Evolutionary conservation across 768 basidiomycete genomes (phyloP).

Genomic region (Crucibulum laeve): DNA sequence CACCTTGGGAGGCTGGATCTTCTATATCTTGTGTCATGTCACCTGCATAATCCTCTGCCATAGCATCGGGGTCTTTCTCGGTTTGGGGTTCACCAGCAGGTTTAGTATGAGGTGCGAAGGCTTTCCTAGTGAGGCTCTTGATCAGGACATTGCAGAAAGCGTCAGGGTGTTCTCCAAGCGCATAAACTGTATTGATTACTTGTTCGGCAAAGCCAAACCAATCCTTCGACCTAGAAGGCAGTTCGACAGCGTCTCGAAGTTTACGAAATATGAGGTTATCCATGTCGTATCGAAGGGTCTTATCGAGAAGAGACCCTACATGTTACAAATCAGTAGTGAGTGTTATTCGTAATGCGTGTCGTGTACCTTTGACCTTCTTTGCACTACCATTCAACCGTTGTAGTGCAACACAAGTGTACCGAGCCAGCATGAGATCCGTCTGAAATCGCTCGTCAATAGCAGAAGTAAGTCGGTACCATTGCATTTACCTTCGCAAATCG

Average conservation of each 20-base stretch:
- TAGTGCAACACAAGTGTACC: constrained; percentile 91
- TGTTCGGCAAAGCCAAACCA: constrained; percentile 99
- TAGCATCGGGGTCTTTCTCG: constrained; percentile 41
- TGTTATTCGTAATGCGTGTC: background rate
- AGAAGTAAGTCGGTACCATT: background rate
- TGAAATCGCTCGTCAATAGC: constrained; percentile 21
- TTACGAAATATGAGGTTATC: constrained; percentile 81
- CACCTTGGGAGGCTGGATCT: constrained; percentile 8
- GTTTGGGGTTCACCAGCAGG: constrained; percentile 11
- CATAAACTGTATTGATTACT: constrained; percentile 93
- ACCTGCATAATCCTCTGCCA: constrained; percentile 51
- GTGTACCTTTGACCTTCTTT: constrained; percentile 92
- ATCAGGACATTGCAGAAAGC: constrained; percentile 75
- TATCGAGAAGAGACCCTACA: constrained; percentile 82
- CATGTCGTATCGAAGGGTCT: constrained; percentile 83
- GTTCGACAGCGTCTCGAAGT: constrained; percentile 75
- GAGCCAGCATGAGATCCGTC: constrained; percentile 85
- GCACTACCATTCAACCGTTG: constrained; percentile 91
- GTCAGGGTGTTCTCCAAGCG: constrained; percentile 92
- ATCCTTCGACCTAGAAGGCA: constrained; percentile 78
- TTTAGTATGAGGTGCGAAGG: constrained; percentile 46
- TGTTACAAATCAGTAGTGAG: background rate
- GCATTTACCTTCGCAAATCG: constrained; percentile 68
- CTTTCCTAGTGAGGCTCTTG: constrained; percentile 71
- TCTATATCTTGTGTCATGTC: constrained; percentile 26